Conservation (phyloP, 2,329 filamentous ascomycete genomes). For the Penicillium sp. region DNA sequence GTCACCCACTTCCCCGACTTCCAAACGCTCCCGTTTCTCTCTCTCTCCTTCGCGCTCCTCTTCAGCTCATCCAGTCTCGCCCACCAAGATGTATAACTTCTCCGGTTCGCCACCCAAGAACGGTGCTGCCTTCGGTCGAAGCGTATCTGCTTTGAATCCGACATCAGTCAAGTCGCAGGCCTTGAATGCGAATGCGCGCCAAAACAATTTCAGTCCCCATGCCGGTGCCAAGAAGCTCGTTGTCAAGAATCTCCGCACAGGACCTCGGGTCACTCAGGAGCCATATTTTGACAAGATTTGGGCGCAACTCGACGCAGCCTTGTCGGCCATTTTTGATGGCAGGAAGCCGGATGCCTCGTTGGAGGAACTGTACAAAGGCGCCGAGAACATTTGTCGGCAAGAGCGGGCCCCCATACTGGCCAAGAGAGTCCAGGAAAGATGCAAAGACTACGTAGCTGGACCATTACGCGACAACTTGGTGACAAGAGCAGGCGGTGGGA, state of each 20-base stretch:
- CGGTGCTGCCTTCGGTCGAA: slow-evolving; percentile 46
- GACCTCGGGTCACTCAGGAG: slow-evolving; percentile 61
- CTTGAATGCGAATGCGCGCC: slow-evolving; percentile 33
- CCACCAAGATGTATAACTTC: slow-evolving; percentile 54
- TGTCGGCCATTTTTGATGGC: slow-evolving; percentile 68
- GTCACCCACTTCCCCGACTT: slow-evolving; percentile 29
- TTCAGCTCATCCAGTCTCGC: slow-evolving; percentile 20
- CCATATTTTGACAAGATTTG: slow-evolving; percentile 74
- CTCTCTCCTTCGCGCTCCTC: slow-evolving; percentile 22
- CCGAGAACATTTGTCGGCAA: slow-evolving; percentile 85
- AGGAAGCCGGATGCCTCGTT: slow-evolving; percentile 65
- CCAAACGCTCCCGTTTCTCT: slow-evolving; percentile 41
- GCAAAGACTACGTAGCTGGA: slow-evolving; percentile 58
- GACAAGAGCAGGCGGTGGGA: slow-evolving; percentile 50
- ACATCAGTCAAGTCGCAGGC: slow-evolving; percentile 23
- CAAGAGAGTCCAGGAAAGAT: slow-evolving; percentile 60
- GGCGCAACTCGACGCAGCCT: slow-evolving; percentile 66
- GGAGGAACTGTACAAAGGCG: slow-evolving; percentile 82
- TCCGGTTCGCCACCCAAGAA: slow-evolving; percentile 37
- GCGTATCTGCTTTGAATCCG: slow-evolving; percentile 29
- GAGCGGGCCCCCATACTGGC: slow-evolving; percentile 66
- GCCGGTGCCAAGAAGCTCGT: slow-evolving; percentile 76
- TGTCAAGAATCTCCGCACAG: slow-evolving; percentile 82
- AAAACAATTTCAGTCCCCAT: slow-evolving; percentile 63
- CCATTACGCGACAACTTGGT: slow-evolving; percentile 57